Conservation (phyloP, 352 stramenopile species). For the Phytophthora citricola region DNA sequence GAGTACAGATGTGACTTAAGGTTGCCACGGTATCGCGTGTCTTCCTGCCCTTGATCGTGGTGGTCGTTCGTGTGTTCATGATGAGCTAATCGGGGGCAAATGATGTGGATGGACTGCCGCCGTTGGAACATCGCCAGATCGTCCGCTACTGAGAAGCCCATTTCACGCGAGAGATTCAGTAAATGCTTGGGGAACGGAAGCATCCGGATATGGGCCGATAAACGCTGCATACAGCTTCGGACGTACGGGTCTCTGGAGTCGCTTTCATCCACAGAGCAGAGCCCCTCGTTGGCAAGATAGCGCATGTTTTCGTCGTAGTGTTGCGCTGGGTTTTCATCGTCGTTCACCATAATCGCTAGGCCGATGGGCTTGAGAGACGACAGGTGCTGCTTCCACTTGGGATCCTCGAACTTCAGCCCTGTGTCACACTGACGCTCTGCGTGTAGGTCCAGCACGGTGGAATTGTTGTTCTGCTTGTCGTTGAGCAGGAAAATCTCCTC, state of each 20-base stretch:
- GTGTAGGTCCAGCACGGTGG: constrained; percentile 83
- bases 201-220: constrained; percentile 87
- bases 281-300: constrained; percentile 73
- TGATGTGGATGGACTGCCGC: constrained; percentile 81
- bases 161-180: constrained; percentile 80
- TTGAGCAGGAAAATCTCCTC: constrained; percentile 89
- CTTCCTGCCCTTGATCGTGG: constrained; percentile 86
- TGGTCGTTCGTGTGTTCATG: constrained; percentile 87
- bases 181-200: constrained; percentile 85
- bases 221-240: constrained; percentile 72
- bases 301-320: constrained; percentile 75
- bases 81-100: constrained; percentile 79
- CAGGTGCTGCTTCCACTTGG: constrained; percentile 84
- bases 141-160: constrained; percentile 75
- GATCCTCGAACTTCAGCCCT: constrained; percentile 87
- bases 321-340: constrained; percentile 68
- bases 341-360: constrained; percentile 82
- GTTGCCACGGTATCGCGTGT: constrained; percentile 83
- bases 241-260: constrained; percentile 51
- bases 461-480: constrained; percentile 65
- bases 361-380: constrained; percentile 83
- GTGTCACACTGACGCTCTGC: constrained; percentile 76
- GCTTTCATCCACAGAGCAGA: constrained; percentile 33
- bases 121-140: constrained; percentile 75
- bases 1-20: constrained; percentile 89